phyloP scores from a whole-genome alignment of 2,329 filamentous ascomycete species.

The Epichloe amarillans region DNA sequence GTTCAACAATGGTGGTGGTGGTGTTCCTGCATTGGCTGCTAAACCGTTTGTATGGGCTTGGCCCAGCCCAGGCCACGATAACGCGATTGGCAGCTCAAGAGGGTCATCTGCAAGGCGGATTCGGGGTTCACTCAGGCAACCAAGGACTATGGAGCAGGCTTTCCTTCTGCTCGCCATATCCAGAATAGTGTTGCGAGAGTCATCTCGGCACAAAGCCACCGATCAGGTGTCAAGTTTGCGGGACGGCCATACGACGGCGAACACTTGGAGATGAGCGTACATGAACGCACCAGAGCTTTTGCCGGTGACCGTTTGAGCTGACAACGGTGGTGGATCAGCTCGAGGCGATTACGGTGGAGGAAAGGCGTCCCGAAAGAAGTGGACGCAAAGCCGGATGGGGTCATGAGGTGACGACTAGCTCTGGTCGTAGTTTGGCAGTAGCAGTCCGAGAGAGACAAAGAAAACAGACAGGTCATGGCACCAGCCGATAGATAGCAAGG shows the following conservation, averaged over 20 bases:
- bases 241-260: background rate
- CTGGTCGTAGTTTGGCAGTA: background rate
- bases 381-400: too few species aligned
- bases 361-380: background rate
- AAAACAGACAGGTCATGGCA: background rate
- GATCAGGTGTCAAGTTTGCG: background rate
- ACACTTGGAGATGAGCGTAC: background rate
- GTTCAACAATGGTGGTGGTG: background rate
- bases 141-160: background rate
- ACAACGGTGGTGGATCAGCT: background rate
- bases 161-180: background rate
- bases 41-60: background rate
- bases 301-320: background rate
- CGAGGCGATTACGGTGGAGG: background rate
- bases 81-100: background rate
- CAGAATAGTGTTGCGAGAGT: background rate
- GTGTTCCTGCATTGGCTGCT: background rate
- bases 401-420: background rate
- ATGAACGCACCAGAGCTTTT: background rate
- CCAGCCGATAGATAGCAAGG: background rate
- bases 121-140: background rate
- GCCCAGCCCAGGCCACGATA: too few species aligned
- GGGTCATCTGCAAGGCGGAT: background rate
- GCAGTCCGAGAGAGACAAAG: background rate
- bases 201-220: background rate